These are phyloP conservation scores for Thelonectria blattea DNA, from an alignment of 2,329 filamentous ascomycete genomes.

Conservation along the genomic window DNA sequence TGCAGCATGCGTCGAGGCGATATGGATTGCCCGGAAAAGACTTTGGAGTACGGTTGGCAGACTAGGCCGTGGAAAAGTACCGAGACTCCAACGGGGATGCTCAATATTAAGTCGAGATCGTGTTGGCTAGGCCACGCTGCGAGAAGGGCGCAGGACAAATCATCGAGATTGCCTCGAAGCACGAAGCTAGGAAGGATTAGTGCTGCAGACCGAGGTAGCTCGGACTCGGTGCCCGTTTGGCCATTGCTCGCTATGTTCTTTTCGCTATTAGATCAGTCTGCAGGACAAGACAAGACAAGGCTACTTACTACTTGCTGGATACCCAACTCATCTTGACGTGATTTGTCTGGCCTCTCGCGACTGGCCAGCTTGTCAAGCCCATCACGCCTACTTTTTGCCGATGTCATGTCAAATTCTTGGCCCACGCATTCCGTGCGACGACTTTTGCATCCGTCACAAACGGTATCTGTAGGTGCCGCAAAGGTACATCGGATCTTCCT, in stretches of 20 bases:
- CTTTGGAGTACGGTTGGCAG: not conserved
- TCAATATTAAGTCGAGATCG: not conserved
- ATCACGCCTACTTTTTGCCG: not conserved
- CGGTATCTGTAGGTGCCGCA: not conserved
- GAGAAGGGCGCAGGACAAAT: not conserved
- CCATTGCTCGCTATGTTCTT: not conserved
- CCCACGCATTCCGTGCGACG: conserved; percentile 15
- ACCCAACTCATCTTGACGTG: not conserved
- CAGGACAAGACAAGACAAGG: not conserved
- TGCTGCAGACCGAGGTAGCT: not conserved
- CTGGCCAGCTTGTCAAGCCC: not conserved
- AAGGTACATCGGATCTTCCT: conserved; percentile 23
- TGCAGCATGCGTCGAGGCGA: conserved; percentile 1
- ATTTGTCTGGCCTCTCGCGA: not conserved
- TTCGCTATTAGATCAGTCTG: not conserved
- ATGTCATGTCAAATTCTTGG: conserved; percentile 13
- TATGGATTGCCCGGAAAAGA: not conserved
- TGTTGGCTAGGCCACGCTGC: not conserved
- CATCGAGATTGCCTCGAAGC: not conserved
- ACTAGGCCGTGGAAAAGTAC: not conserved
- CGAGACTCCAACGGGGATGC: not conserved
- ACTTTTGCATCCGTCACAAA: conserved; percentile 12
- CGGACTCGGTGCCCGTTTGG: not conserved
- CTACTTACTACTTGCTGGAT: not conserved
- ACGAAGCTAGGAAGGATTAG: not conserved